Conservation (phyloP, 1,139 yeast genomes). For the Suhomyces kunorum region DNA sequence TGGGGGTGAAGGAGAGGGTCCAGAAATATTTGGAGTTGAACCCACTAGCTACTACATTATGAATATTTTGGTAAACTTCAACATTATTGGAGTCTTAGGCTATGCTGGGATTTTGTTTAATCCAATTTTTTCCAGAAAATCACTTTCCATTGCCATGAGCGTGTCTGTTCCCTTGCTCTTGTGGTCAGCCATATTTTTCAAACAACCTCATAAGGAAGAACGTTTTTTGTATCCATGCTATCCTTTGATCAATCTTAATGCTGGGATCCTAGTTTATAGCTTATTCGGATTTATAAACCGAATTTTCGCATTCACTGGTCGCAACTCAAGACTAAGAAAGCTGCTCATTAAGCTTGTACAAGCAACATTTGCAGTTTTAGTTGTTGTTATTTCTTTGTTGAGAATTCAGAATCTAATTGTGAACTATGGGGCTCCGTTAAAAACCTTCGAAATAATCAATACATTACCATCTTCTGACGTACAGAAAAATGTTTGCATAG, state of each 20-base stretch:
- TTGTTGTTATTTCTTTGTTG: constrained; percentile 37
- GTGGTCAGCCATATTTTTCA: constrained; percentile 68
- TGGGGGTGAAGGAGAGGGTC: constrained; percentile 73
- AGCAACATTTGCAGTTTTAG: constrained; percentile 14
- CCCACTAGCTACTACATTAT: constrained; percentile 73
- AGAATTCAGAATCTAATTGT: constrained; percentile 45
- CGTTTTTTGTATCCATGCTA: constrained; percentile 86
- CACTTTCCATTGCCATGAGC: constrained; percentile 15
- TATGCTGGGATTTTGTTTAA: constrained; percentile 37
- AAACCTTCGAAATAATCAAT: constrained; percentile 19
- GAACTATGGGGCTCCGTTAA: constrained; percentile 64
- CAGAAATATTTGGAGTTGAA: constrained; percentile 88
- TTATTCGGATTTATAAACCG: constrained; percentile 16
- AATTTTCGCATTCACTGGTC: constrained; percentile 6
- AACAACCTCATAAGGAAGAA: constrained; percentile 93
- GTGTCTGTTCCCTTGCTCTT: constrained; percentile 44
- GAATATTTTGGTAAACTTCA: constrained; percentile 75
- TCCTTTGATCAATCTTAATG: constrained; percentile 63
- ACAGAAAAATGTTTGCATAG: constrained; percentile 68
- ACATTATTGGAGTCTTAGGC: constrained; percentile 53
- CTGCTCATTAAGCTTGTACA: constrained; percentile 5
- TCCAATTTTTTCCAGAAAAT: constrained; percentile 19
- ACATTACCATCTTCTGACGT: constrained; percentile 7
- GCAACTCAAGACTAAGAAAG: constrained; percentile 3
- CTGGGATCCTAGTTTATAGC: constrained; percentile 53